Percentiles rank a stretch among this genome's conserved stretches.
Evolutionary conservation across 2,329 filamentous ascomycete genomes (phyloP).

Genomic region (Epichloe festucae): DNA sequence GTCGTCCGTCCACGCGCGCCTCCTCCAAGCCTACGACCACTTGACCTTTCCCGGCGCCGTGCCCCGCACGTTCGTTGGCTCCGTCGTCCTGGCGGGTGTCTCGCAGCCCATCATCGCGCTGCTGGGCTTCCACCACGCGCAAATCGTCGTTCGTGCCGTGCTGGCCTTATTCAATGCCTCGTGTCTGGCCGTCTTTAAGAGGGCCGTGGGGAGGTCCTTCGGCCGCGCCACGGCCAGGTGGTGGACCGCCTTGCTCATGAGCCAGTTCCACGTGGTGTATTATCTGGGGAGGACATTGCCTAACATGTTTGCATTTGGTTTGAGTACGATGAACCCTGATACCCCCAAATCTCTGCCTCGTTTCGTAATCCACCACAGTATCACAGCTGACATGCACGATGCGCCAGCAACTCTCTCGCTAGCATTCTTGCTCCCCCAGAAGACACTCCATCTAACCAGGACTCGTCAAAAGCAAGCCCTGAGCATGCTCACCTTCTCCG

Average conservation of each 20-base stretch:
- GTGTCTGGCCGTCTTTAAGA: slow-evolving; percentile 53
- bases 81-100: slow-evolving; percentile 61
- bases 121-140: slow-evolving; percentile 41
- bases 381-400: background rate
- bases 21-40: slow-evolving; percentile 69
- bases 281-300: slow-evolving; percentile 86
- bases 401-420: slow-evolving; percentile 51
- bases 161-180: slow-evolving; percentile 65
- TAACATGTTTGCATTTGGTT: slow-evolving; percentile 89
- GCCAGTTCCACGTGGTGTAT: slow-evolving; percentile 86
- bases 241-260: slow-evolving; percentile 66
- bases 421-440: slow-evolving; percentile 27
- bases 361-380: background rate
- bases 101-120: slow-evolving; percentile 52
- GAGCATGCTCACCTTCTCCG: slow-evolving; percentile 64
- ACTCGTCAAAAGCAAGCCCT: slow-evolving; percentile 50
- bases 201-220: slow-evolving; percentile 51
- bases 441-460: slow-evolving; percentile 14
- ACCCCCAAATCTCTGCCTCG: background rate
- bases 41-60: slow-evolving; percentile 82
- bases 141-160: slow-evolving; percentile 56
- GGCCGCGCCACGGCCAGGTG: slow-evolving; percentile 59
- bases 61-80: slow-evolving; percentile 78
- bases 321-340: slow-evolving; percentile 45
- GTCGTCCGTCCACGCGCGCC: slow-evolving; percentile 22